phyloP scores from a whole-genome alignment of 2,329 filamentous ascomycete genomes.

The Hymenoscyphus linearis region DNA sequence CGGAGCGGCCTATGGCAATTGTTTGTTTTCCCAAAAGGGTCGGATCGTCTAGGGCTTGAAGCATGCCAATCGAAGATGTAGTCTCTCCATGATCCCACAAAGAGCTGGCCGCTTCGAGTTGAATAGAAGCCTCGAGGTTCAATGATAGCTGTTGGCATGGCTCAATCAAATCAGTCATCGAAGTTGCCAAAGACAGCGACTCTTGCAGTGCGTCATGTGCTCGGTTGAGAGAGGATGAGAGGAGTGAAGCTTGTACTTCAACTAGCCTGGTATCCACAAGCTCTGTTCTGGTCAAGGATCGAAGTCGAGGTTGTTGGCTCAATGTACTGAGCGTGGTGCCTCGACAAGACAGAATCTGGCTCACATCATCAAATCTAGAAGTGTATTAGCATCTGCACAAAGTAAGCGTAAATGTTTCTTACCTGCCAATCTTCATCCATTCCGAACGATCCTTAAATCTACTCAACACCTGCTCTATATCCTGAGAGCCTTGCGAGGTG shows the following conservation, averaged over 20 bases:
- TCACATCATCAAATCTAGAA: conserved; percentile 67
- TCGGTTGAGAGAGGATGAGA: conserved; percentile 69
- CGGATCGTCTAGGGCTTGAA: conserved; percentile 65
- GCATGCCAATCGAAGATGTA: conserved; percentile 80
- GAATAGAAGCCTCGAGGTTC: conserved; percentile 69
- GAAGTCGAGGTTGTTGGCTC: conserved; percentile 61
- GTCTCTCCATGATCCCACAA: conserved; percentile 94
- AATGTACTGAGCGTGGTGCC: conserved; percentile 78
- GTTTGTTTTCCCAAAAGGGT: conserved; percentile 61
- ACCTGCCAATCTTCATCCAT: conserved; percentile 84
- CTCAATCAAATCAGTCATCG: conserved; percentile 70
- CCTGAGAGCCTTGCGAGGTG: conserved; percentile 50
- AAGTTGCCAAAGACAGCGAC: conserved; percentile 78
- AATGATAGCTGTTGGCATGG: conserved; percentile 67
- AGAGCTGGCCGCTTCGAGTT: conserved; percentile 80
- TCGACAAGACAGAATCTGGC: conserved; percentile 74
- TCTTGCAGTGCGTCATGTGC: conserved; percentile 80
- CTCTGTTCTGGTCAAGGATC: conserved; percentile 55
- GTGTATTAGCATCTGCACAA: conserved; percentile 21
- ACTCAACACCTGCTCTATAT: conserved; percentile 57
- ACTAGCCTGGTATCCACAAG: conserved; percentile 60
- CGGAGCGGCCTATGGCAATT: conserved; percentile 66
- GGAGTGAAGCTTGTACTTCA: conserved; percentile 71
- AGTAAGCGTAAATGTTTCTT: conserved; percentile 33
- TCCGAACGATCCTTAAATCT: conserved; percentile 59